Evolutionary conservation across 495 filamentous ascomycete species (phyloP).

Genomic region (Xylaria sp.): DNA sequence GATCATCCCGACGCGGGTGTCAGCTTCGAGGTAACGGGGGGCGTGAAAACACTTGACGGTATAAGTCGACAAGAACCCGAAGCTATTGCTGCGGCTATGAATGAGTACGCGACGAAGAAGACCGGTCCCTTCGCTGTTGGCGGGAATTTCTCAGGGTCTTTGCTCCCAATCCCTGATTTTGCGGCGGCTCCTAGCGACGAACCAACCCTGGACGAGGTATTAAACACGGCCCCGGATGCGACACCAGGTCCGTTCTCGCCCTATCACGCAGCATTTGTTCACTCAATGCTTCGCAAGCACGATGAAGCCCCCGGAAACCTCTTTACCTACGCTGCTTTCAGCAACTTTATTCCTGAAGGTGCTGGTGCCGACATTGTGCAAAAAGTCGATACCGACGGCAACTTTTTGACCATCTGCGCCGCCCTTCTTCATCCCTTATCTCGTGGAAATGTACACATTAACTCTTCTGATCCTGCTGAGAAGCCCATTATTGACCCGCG

Average conservation of each 20-base stretch:
- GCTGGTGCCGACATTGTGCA: neutral
- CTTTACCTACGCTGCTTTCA: conserved; percentile 1
- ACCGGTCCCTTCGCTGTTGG: neutral
- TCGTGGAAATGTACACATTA: neutral
- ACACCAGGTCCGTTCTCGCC: neutral
- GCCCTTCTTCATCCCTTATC: neutral
- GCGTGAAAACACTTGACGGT: neutral
- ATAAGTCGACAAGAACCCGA: conserved; percentile 6
- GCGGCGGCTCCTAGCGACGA: neutral
- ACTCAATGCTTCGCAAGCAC: neutral
- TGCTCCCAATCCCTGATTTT: neutral
- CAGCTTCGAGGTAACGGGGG: conserved; percentile 29
- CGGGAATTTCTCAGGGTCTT: neutral
- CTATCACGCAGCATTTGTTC: neutral
- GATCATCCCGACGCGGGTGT: conserved; percentile 56
- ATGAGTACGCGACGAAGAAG: neutral
- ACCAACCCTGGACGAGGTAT: neutral
- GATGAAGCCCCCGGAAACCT: neutral
- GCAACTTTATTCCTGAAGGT: neutral
- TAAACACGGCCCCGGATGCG: neutral
- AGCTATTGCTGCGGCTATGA: neutral
- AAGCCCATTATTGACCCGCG: neutral
- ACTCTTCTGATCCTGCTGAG: neutral
- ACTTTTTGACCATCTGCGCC: neutral
- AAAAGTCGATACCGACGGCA: neutral